phyloP scores from a whole-genome alignment of 2,329 filamentous ascomycete species.

The Claviceps pazoutovae region DNA sequence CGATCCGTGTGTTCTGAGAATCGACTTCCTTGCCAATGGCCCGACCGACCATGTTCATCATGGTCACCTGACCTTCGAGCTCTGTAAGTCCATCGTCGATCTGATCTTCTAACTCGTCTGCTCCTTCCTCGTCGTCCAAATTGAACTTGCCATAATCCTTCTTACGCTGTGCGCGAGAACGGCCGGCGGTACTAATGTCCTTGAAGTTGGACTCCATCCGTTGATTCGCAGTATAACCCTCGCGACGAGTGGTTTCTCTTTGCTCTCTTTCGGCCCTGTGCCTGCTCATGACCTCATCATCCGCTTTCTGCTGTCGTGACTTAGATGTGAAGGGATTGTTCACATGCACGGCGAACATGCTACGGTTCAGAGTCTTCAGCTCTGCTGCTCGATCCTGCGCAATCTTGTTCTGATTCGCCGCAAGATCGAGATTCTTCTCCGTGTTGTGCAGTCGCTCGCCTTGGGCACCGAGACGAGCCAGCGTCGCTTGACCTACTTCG shows the following conservation, averaged over 20 bases:
- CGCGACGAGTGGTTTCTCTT: slow-evolving; percentile 45
- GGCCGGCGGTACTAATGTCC: slow-evolving; percentile 20
- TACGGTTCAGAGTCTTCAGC: slow-evolving; percentile 71
- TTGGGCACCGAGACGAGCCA: slow-evolving; percentile 62
- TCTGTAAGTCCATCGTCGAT: slow-evolving; percentile 49
- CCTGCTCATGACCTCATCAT: slow-evolving; percentile 55
- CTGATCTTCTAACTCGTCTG: slow-evolving; percentile 30
- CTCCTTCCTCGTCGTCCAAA: slow-evolving; percentile 50
- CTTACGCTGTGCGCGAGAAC: slow-evolving; percentile 20
- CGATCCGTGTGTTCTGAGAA: slow-evolving; percentile 60
- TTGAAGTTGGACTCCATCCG: slow-evolving; percentile 39
- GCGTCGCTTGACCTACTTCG: slow-evolving; percentile 51
- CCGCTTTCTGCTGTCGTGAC: slow-evolving; percentile 47
- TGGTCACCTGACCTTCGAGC: slow-evolving; percentile 54
- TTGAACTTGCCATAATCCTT: slow-evolving; percentile 50
- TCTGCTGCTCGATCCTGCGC: slow-evolving; percentile 72
- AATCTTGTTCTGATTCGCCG: slow-evolving; percentile 59
- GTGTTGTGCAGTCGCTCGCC: slow-evolving; percentile 71
- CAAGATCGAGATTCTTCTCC: slow-evolving; percentile 69
- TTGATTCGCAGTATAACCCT: slow-evolving; percentile 35
- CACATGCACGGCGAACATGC: slow-evolving; percentile 81
- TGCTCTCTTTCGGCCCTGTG: slow-evolving; percentile 52
- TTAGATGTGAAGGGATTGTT: slow-evolving; percentile 64
- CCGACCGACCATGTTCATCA: slow-evolving; percentile 58
- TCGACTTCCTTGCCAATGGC: slow-evolving; percentile 66